Conservation (phyloP, 768 basidiomycete species). For the Russula abietina region DNA sequence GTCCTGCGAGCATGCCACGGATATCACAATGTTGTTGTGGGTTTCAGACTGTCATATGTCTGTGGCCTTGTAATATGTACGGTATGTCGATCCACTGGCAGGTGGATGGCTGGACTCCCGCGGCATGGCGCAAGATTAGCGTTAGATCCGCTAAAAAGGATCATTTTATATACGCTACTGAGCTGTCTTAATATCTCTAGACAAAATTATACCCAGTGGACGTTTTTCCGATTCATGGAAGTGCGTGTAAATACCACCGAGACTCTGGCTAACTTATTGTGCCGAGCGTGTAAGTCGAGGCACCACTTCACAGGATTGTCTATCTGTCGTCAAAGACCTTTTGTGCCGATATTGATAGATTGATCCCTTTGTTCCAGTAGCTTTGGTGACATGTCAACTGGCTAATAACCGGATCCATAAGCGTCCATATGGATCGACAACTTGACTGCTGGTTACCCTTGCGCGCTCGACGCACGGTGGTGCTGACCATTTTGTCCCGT, state of each 20-base stretch:
- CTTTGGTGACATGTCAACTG: background rate
- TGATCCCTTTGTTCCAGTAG: constrained; percentile 7
- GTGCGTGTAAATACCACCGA: background rate
- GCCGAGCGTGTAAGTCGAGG: background rate
- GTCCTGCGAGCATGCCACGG: background rate
- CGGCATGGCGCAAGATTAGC: background rate
- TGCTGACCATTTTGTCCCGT: background rate
- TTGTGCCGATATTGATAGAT: background rate
- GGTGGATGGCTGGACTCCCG: background rate
- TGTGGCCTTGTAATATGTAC: background rate
- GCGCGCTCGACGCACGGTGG: background rate
- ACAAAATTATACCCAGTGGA: background rate
- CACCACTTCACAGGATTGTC: background rate
- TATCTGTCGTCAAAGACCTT: background rate
- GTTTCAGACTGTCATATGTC: background rate
- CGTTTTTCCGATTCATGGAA: constrained; percentile 3
- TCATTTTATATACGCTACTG: background rate
- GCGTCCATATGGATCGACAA: constrained; percentile 6
- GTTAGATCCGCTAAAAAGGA: background rate
- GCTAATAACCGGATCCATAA: background rate
- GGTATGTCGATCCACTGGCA: background rate
- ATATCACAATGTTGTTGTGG: background rate
- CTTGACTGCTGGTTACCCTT: background rate
- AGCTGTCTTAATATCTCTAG: background rate
- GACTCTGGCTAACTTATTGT: background rate